Evolutionary conservation across 495 filamentous ascomycete species (phyloP), one percentile per base, ranked within the genome.

Genomic region (Neurospora africana): DNA sequence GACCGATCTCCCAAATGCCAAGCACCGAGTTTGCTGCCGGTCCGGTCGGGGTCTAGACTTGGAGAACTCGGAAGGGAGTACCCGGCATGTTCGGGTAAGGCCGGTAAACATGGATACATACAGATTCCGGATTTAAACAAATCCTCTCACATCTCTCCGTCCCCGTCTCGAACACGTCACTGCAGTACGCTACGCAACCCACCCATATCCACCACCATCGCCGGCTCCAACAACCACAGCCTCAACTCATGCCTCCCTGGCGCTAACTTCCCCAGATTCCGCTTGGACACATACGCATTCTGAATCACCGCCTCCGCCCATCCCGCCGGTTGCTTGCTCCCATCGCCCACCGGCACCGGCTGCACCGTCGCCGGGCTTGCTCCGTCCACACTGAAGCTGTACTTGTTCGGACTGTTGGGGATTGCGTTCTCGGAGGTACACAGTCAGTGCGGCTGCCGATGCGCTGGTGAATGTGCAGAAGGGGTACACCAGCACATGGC

Each of bases 341-440:
- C 76, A 30, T 82, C 76, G 27, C 75, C 75, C 35, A 86, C 78
- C 2, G 81, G 80, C 9, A 88, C 81, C 58, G 83, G 86, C 76
- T 86, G 84, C 38, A 86, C 80, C 19, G 79, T 75, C 70, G 86
- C 77, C 13, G 79, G 74, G 6, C 70, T 69, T 10, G 79, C 79
- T 70, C 84, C 80, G 72, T 90, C 87, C 68, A 90, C 72, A 3
- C 79, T 76, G 53, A 88, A 78, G 19, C 82, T 85, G 72, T 89
- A 91, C 33, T 81, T 79, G 73, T 90, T 83, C 6, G 85, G 87
- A 6, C 82, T 76, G 11, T 80, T 75, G 0, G 87, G 84, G 68
- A 84, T 83, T 5, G 81, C 74, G 69, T 91, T 90, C 6, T 88
- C 83, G 0, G 86, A 90, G 86, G 73, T 85, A 85, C 30, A 91